These are phyloP conservation scores for Hypholoma sublateritium DNA, from an alignment of 768 basidiomycete species.

Conservation along the genomic window DNA sequence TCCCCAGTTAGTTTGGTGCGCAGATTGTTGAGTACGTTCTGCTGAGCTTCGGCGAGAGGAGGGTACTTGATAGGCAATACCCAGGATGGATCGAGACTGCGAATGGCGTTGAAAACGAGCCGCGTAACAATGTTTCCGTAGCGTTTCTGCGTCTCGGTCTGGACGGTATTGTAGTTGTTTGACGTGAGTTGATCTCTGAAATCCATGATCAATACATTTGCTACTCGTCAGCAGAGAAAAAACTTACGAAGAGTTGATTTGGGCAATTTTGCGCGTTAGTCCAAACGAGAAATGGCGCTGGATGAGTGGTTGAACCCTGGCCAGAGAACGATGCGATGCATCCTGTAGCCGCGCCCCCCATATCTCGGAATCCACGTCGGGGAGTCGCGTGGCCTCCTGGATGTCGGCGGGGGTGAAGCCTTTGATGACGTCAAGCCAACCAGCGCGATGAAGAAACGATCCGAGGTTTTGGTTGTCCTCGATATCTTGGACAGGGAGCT, in stretches of 20 bases:
- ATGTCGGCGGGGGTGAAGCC: neutral
- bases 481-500: neutral
- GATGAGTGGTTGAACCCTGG: neutral
- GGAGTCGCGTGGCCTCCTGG: neutral
- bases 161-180: too few species aligned
- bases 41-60: neutral
- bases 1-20: neutral
- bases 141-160: too few species aligned
- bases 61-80: neutral
- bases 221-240: too few species aligned
- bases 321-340: neutral
- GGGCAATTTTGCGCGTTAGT: neutral
- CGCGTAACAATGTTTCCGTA: neutral
- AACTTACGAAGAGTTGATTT: neutral
- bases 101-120: slow-evolving; percentile 1
- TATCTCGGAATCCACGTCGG: neutral
- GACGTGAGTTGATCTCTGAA: too few species aligned
- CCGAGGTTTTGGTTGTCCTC: slow-evolving; percentile 8
- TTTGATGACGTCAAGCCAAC: slow-evolving; percentile 3
- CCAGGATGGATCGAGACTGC: neutral
- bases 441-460: slow-evolving; percentile 5
- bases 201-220: too few species aligned
- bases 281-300: neutral
- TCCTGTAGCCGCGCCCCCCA: neutral
- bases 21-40: neutral